Base-by-base conservation (phyloP, 2,329 filamentous ascomycete species). In the Blastomyces silverae region DNA sequence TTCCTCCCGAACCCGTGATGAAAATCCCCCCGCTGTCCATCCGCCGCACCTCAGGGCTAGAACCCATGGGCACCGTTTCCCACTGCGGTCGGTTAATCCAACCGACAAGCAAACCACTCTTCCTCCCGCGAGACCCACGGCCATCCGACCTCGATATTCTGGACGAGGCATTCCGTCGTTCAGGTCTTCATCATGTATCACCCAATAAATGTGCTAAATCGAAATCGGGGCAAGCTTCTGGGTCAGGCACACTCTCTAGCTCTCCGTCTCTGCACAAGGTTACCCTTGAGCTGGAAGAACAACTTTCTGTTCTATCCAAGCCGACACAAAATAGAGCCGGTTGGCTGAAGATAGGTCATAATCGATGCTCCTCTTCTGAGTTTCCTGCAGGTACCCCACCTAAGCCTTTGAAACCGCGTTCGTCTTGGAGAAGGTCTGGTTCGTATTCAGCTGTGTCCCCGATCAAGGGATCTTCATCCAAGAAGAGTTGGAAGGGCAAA, bases 1-100 rank as follows among this genome's bases (percentile, higher is more conserved):
- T 80, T 5, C 78, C 78, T 20, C 70, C 73, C 5, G 75, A 75
- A 28, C 77, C 78, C 34, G 69, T 70, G 1, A 70, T 73, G 48
- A 68, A 70, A 60, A 63, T 75, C 56, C 67, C 70, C 6, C 75
- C 74, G n/a, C 65, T 74, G 2, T 65, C 70, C 10, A 67, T 72
- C 50, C 72, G 70, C 25, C 70, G 64, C 50, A 66, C 59, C 15
- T 65, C 66, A 44, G 64, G 68, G 13, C 66, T 63, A 60, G 65
- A 66, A 13, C 66, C 56, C 11, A 63, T 37, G 42, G 48, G 59
- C 5, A 5, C 28, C 28, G 17, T 46, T 15, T 28, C 31, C 55
- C 52, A 59, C 39, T 39, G 34, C 15, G 31, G 65, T 42, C 55
- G 55, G 62, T 60, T 57, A 39, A 63, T 58, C n/a, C 61, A 55